Evolutionary conservation across 2,329 filamentous ascomycete species (phyloP).

Genomic region (Botryotinia narcissicola): DNA sequence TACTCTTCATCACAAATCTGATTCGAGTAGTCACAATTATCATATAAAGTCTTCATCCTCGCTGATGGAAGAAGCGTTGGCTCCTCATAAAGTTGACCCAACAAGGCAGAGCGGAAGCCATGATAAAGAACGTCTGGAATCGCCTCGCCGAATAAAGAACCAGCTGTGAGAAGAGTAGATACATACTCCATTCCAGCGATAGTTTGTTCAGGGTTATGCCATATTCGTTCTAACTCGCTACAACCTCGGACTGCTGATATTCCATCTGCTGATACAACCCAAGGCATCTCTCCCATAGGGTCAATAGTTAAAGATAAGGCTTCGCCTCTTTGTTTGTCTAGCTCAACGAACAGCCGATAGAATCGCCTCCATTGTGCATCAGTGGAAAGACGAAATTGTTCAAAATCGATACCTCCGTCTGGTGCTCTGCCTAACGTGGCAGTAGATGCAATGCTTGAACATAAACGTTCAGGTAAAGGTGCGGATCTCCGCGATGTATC

Average conservation of each 20-base stretch:
- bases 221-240: constrained; percentile 71
- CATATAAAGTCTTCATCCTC: constrained; percentile 74
- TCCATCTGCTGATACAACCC: constrained; percentile 81
- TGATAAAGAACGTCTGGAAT: constrained; percentile 69
- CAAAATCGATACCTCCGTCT: constrained; percentile 68
- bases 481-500: constrained; percentile 46
- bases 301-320: constrained; percentile 78
- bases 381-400: constrained; percentile 68
- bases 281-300: constrained; percentile 66
- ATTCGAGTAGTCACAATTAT: constrained; percentile 73
- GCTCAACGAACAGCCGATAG: constrained; percentile 78
- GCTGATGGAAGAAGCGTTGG: constrained; percentile 67
- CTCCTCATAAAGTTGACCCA: constrained; percentile 72
- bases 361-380: constrained; percentile 88
- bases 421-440: constrained; percentile 61
- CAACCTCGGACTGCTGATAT: constrained; percentile 77
- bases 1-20: constrained; percentile 82
- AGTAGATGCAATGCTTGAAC: constrained; percentile 66
- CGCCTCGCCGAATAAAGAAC: constrained; percentile 65
- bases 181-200: constrained; percentile 53
- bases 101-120: constrained; percentile 64
- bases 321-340: constrained; percentile 84
- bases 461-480: constrained; percentile 73
- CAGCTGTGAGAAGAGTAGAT: constrained; percentile 65
- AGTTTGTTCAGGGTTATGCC: constrained; percentile 59